Evolutionary conservation across 129 eudicot genomes (phyloP).

Genomic region (Smallanthus sonchifolius): DNA sequence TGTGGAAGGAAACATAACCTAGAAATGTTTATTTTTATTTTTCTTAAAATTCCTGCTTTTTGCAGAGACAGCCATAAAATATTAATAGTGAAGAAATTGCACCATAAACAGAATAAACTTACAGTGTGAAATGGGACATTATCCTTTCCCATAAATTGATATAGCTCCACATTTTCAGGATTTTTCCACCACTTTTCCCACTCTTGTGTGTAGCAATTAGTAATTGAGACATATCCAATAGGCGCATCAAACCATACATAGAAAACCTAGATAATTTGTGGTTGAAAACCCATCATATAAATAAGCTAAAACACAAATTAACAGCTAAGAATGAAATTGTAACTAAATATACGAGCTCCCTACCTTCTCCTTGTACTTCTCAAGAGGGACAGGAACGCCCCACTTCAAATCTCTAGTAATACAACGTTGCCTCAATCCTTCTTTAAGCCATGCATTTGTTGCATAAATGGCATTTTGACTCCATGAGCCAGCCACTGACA

Average conservation of each 20-base stretch:
- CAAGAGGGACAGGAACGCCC: conserved; percentile 99
- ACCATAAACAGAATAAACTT: conserved; percentile 28
- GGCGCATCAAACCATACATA: conserved; percentile 99
- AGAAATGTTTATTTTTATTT: conserved; percentile 6
- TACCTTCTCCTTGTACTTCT: conserved; percentile 82
- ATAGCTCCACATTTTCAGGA: conserved; percentile 94
- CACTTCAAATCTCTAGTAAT: conserved; percentile 96
- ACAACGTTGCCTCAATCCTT: conserved; percentile 80
- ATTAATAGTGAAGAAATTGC: not conserved
- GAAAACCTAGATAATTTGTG: conserved; percentile 53
- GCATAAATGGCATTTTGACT: conserved; percentile 94
- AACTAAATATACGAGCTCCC: not conserved
- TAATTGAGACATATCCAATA: conserved; percentile 92
- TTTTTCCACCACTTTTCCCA: conserved; percentile 99
- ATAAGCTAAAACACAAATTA: not conserved
- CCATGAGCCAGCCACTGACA: conserved; percentile 86
- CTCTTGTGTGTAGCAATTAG: conserved; percentile 77
- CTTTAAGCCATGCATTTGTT: conserved; percentile 93
- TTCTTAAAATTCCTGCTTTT: not conserved
- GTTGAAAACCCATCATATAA: not conserved
- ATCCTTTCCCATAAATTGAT: conserved; percentile 99
- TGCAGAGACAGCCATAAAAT: not conserved
- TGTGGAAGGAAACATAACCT: conserved; percentile 96
- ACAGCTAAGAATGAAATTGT: not conserved
- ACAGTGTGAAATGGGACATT: conserved; percentile 98